These are phyloP conservation scores for Dactylella cylindrospora DNA, from an alignment of 2,329 filamentous ascomycete species.

Conservation along the genomic window DNA sequence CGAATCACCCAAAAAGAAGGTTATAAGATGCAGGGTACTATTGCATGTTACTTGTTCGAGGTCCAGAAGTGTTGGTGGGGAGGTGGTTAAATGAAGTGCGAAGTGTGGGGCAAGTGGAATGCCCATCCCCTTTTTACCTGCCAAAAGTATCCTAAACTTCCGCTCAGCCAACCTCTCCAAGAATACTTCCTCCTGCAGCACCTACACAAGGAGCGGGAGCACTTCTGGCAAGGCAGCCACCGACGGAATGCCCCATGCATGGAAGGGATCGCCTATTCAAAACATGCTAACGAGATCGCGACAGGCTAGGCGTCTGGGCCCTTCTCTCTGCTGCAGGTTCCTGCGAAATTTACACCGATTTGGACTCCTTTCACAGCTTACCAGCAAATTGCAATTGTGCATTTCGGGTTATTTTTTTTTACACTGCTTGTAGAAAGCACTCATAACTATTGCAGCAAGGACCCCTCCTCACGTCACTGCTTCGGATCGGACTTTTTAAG, in stretches of 20 bases:
- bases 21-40: conserved; percentile 24
- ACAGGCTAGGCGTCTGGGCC: background rate
- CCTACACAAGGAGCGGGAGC: background rate
- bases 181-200: background rate
- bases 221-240: conserved; percentile 17
- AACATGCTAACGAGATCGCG: conserved; percentile 21
- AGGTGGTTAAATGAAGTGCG: too few species aligned
- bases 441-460: too few species aligned
- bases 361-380: too few species aligned
- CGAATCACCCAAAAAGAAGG: conserved; percentile 22
- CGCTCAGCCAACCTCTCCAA: background rate
- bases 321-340: too few species aligned
- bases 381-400: too few species aligned
- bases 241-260: background rate
- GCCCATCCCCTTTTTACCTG: conserved; percentile 21
- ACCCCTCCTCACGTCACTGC: too few species aligned
- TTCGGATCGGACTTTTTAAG: too few species aligned
- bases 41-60: conserved; percentile 4
- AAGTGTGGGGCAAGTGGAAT: conserved; percentile 14
- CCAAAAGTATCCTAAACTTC: conserved; percentile 22
- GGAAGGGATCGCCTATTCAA: conserved; percentile 10
- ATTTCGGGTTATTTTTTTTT: too few species aligned
- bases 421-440: too few species aligned
- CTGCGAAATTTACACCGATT: too few species aligned
- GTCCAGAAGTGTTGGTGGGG: conserved; percentile 1